Conservation (phyloP, 1,284 basidiomycete species). For the Quambalaria eucalypti region DNA sequence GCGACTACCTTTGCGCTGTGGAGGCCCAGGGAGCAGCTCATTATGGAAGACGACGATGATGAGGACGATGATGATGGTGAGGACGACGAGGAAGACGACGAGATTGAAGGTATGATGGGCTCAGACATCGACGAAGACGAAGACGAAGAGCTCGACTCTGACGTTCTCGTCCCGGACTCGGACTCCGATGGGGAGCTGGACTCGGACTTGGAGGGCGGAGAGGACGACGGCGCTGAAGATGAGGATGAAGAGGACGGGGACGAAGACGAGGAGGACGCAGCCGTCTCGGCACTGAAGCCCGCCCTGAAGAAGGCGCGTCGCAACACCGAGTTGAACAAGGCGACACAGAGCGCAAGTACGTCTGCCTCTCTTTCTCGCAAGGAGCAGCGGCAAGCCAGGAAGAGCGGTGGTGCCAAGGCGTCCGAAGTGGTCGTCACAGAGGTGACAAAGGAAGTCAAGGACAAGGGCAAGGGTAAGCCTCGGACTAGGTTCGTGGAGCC, state of each 20-base stretch:
- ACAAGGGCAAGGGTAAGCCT: slow-evolving; percentile 17
- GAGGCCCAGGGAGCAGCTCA: background rate
- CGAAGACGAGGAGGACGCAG: slow-evolving; percentile 9
- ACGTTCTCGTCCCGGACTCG: background rate
- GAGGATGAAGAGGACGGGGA: background rate
- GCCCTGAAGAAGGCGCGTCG: slow-evolving; percentile 11
- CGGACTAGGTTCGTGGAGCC: background rate
- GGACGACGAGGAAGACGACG: slow-evolving; percentile 2
- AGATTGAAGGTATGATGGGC: slow-evolving; percentile 3
- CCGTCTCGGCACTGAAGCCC: slow-evolving; percentile 9
- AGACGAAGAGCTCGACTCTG: background rate
- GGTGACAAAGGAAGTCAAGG: no score
- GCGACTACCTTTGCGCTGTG: background rate
- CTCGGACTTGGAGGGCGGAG: no score
- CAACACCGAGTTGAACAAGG: no score
- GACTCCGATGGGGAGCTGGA: no score
- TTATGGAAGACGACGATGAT: background rate
- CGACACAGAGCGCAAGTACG: no score
- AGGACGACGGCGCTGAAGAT: slow-evolving; percentile 10
- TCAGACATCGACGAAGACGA: slow-evolving; percentile 5
- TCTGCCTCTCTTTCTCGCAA: no score
- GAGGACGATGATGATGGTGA: slow-evolving; percentile 4
- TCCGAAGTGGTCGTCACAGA: no score
- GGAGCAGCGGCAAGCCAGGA: no score
- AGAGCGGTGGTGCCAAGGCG: no score